Evolutionary conservation across 495 filamentous ascomycete genomes (phyloP).

Genomic region (Daldinia caldariorum): DNA sequence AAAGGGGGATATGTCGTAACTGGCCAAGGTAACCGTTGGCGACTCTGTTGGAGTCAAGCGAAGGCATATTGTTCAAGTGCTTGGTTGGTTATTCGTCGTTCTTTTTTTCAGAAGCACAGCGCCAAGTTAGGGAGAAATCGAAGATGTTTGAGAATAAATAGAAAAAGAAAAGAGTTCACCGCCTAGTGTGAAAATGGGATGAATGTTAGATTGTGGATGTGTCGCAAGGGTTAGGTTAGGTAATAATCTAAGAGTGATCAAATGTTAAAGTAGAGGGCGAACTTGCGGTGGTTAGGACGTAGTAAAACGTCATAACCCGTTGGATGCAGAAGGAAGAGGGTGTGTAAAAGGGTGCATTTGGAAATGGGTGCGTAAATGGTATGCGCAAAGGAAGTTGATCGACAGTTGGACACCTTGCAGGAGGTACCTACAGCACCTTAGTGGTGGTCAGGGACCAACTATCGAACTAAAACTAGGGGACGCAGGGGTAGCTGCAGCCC

Average conservation of each 20-base stretch:
- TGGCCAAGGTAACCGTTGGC: slow-evolving; percentile 42
- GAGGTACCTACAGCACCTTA: background rate
- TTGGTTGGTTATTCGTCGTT: slow-evolving; percentile 19
- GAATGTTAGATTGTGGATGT: slow-evolving; percentile 17
- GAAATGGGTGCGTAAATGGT: slow-evolving; percentile 5
- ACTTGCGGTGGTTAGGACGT: background rate
- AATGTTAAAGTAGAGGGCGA: slow-evolving; percentile 3
- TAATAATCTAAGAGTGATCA: slow-evolving; percentile 12
- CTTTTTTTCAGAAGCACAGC: slow-evolving; percentile 3
- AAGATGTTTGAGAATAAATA: slow-evolving; percentile 15
- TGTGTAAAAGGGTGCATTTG: slow-evolving; percentile 16
- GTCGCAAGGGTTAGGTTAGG: slow-evolving; percentile 31
- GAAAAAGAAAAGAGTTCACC: slow-evolving; percentile 31
- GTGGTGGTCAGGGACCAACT: slow-evolving; percentile 37
- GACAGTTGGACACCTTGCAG: slow-evolving; percentile 6
- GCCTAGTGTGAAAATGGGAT: slow-evolving; percentile 22
- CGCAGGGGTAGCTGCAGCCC: slow-evolving; percentile 45
- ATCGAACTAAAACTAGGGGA: slow-evolving; percentile 31
- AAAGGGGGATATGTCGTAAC: slow-evolving; percentile 71
- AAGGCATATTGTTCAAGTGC: slow-evolving; percentile 35
- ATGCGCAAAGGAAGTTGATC: slow-evolving; percentile 36
- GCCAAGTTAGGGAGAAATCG: slow-evolving; percentile 7
- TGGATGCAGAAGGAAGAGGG: slow-evolving; percentile 13
- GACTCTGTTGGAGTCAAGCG: slow-evolving; percentile 24
- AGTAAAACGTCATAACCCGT: slow-evolving; percentile 38